Conservation (phyloP, 176 grass and related monocot species). For the Ensete glaucum region DNA sequence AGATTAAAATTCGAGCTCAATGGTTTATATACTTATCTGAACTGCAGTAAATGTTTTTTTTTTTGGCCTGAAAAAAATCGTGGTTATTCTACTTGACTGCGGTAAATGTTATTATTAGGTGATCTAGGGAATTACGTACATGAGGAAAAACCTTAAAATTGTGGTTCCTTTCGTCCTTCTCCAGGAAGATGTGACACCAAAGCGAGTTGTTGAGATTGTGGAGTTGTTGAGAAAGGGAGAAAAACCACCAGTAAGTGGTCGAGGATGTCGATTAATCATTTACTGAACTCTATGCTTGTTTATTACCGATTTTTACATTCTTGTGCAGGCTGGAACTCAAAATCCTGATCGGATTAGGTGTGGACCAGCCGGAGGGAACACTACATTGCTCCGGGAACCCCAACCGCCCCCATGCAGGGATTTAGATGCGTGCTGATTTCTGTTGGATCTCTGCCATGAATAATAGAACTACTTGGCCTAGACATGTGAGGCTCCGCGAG, state of each 20-base stretch:
- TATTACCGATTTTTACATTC: background rate
- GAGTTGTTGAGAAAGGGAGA: slow-evolving; percentile 90
- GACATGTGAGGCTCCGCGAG: background rate
- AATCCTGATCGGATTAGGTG: slow-evolving; percentile 58
- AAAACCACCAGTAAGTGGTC: slow-evolving; percentile 54
- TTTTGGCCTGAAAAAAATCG: too few species aligned
- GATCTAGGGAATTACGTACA: background rate
- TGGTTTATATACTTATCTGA: background rate
- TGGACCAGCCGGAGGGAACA: slow-evolving; percentile 75
- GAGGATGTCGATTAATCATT: background rate
- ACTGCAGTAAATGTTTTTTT: too few species aligned
- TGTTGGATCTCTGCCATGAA: slow-evolving; percentile 19
- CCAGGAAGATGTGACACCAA: slow-evolving; percentile 84
- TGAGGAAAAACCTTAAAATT: too few species aligned
- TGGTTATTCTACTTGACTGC: too few species aligned
- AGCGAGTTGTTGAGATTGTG: slow-evolving; percentile 75
- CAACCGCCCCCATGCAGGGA: slow-evolving; percentile 82
- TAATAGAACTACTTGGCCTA: slow-evolving; percentile 17
- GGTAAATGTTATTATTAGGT: background rate
- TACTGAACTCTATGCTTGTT: background rate
- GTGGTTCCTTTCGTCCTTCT: background rate
- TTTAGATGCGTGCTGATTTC: slow-evolving; percentile 80
- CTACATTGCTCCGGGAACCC: slow-evolving; percentile 57
- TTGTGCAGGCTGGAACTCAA: slow-evolving; percentile 67
- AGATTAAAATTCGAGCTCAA: background rate